Base-by-base conservation (phyloP, 441 rosid species). In the Metrosideros polymorpha region DNA sequence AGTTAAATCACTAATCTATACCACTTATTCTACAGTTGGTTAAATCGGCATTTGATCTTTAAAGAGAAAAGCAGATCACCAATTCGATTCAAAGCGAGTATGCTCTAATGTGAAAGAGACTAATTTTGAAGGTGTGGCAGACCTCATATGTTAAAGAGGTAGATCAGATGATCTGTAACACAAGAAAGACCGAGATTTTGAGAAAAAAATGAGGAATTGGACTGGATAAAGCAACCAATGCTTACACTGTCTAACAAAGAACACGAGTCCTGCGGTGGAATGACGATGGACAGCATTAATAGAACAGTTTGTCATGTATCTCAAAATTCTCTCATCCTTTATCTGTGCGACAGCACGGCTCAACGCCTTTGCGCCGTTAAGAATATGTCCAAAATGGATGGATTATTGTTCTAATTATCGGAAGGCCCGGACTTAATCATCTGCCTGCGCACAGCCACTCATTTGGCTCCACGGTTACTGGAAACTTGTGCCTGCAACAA, bases 401-500 rank as follows among this genome's bases (percentile, higher is more conserved):
- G 47, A 71, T 39, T 24, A 6, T 10, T 12, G 79, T 39, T 39
- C 47, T 39, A 2, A 39, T 25, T 6, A 71, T 24, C 79, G 12
- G 79, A 22, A 39, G 47, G 39, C 15, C 4, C 1, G 14, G 79
- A 39, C 17, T 39, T 39, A 39, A 35, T 22, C 47, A 71, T 71
- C 79, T 22, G 79, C n/a, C 47, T 12, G 79, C 45, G n/a, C 47
- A 43, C 47, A 22, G 45, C 79, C 79, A 71, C 79, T 71, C 79
- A 22, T 39, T 75, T 86, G 77, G 88, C 83, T 87, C 85, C 85
- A 10, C 45, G 85, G 76, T 87, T 87, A 91, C 88, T 89, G 93
- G 92, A 56, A 90, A 91, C 92, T 92, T 92, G 94, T 90, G 92
- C 88, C 91, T 91, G 95, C 92, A 53, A 29, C 76, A 87, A 84